Base-by-base conservation (phyloP, 2,329 filamentous ascomycete genomes). In the Rhynchosporium agropyri region DNA sequence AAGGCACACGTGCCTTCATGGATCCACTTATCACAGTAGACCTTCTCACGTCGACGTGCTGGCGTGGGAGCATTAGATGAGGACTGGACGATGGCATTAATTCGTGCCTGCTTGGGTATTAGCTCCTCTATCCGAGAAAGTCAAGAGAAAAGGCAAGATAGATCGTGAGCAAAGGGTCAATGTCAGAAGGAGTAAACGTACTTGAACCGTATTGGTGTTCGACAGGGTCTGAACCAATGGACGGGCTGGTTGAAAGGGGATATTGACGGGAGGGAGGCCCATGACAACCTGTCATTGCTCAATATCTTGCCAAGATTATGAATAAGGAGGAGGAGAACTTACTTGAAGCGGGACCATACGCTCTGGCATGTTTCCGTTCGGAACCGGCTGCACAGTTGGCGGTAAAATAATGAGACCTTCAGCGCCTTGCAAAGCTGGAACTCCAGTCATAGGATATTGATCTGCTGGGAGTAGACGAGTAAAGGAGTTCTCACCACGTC, bases 1-100 rank as follows among this genome's bases (percentile, higher is more conserved):
- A 91, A 97, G 65, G 89, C 89, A 74, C 93, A 97, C 49, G 90
- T 86, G 26, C 92, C 92, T 63, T 90, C 88, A 70, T 91, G 88
- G 60, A 97, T 88, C 92, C 92, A 97, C 76, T 94, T 91, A 63
- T 92, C 91, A 77, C 92, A 97, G 76, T 89, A 96, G 29, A 89
- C 79, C 74, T 96, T 96, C 63, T 75, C 73, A 29, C 73, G 65
- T 9, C 69, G 68, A 13, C 33, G 43, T 13, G 50, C 40, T 46
- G 65, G 45, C 6, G 42, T 43, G 20, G 54, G 28, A 10, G 26
- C 9, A 36, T 36, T 33, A 3, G 48, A 31, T 8, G 59, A 43
- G 8, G 63, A 65, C 9, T 36, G 9, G 15, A 70, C 58, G 38
- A 71, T 71, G 2, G 50, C 49, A 49, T 71, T 67, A 60, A 71